A percentile compares a stretch with the other conserved stretches of the same genome.
phyloP scores from a whole-genome alignment of 116 monocot genomes.

The Cymodocea nodosa region DNA sequence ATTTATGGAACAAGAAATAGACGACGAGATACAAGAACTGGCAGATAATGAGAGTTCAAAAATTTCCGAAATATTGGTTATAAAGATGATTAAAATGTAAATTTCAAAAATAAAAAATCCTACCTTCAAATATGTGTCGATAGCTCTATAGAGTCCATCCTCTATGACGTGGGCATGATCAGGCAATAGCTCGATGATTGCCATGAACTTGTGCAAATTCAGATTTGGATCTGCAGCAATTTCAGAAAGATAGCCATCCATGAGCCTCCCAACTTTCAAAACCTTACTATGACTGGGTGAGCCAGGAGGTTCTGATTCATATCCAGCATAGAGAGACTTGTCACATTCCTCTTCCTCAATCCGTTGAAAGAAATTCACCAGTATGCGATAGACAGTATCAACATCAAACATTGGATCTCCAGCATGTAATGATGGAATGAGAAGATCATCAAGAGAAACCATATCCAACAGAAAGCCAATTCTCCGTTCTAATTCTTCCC shows the following conservation, averaged over 20 bases:
- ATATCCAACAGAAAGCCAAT: slow-evolving; percentile 70
- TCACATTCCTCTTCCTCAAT: slow-evolving; percentile 64
- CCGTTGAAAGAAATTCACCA: slow-evolving; percentile 72
- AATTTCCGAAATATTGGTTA: no score
- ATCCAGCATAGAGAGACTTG: slow-evolving; percentile 44
- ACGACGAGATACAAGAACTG: no score
- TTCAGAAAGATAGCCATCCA: slow-evolving; percentile 89
- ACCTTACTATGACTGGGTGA: slow-evolving; percentile 56
- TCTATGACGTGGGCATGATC: slow-evolving; percentile 86
- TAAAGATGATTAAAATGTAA: no score
- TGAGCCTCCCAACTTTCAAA: slow-evolving; percentile 76
- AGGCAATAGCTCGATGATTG: slow-evolving; percentile 70
- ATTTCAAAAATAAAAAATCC: neutral
- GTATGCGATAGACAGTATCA: slow-evolving; percentile 53
- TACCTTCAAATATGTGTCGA: slow-evolving; percentile 95
- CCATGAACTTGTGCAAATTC: slow-evolving; percentile 65
- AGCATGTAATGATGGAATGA: slow-evolving; percentile 55
- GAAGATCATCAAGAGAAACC: slow-evolving; percentile 81
- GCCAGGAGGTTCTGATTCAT: slow-evolving; percentile 52
- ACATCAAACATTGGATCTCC: slow-evolving; percentile 74
- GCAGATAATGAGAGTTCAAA: no score
- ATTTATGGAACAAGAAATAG: no score
- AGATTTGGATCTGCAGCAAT: slow-evolving; percentile 82
- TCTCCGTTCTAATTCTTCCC: slow-evolving; percentile 64
- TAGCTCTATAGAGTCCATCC: slow-evolving; percentile 79